phyloP scores from a whole-genome alignment of 2,329 filamentous ascomycete genomes.

The Pseudogymnoascus sp. region DNA sequence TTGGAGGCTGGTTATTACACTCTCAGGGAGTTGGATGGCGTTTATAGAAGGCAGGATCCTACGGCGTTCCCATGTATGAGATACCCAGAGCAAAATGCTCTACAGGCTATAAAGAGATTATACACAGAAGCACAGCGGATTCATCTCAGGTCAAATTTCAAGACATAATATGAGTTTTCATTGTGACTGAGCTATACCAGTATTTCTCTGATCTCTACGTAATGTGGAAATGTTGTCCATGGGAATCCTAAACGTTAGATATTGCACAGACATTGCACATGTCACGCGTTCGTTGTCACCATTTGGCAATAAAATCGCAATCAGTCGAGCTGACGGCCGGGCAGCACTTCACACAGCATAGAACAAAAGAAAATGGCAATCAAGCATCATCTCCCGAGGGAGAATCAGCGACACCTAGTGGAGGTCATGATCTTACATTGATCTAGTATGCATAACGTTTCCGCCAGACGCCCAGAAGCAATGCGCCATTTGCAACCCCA shows the following conservation, averaged over 20 bases:
- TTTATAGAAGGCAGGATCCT: background rate
- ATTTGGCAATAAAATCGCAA: background rate
- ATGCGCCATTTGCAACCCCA: slow-evolving; percentile 25
- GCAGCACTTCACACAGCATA: slow-evolving; percentile 9
- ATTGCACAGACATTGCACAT: background rate
- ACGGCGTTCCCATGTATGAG: slow-evolving; percentile 3
- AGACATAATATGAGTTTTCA: background rate
- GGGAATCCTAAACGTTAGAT: background rate
- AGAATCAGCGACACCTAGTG: slow-evolving; percentile 90
- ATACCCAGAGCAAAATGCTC: slow-evolving; percentile 2
- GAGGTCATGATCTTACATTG: slow-evolving; percentile 50
- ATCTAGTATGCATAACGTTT: slow-evolving; percentile 44
- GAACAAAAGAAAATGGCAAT: slow-evolving; percentile 61
- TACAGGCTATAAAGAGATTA: background rate
- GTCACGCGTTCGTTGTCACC: background rate
- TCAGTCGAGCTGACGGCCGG: background rate
- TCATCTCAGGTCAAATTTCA: background rate
- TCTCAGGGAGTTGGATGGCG: background rate
- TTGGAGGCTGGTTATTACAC: slow-evolving; percentile 12
- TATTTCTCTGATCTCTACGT: background rate
- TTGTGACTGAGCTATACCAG: background rate
- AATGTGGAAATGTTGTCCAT: background rate
- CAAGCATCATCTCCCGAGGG: slow-evolving; percentile 70
- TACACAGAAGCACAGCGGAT: background rate
- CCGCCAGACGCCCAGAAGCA: slow-evolving; percentile 26